These are phyloP conservation scores for Cystobasidiaceae sp. DNA, from an alignment of 1,284 basidiomycete genomes.

Conservation along the genomic window DNA sequence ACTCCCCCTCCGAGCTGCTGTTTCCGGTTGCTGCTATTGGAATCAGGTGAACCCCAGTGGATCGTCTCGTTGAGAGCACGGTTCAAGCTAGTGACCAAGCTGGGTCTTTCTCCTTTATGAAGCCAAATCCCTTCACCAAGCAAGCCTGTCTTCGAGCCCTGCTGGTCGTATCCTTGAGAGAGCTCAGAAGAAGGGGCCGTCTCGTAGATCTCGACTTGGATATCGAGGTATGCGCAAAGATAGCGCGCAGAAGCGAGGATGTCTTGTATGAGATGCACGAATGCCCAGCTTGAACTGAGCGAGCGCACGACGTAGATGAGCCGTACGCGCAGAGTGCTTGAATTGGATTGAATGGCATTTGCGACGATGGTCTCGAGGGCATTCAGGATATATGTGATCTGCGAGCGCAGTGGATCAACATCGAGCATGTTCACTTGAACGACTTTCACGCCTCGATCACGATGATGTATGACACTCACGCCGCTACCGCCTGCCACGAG, in stretches of 20 bases:
- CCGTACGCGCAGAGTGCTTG: neutral
- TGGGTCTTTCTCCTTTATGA: slow-evolving; percentile 2
- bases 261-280: neutral
- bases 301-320: slow-evolving; percentile 16
- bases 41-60: too few relatives aligned
- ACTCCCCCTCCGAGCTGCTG: neutral
- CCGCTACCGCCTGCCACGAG: slow-evolving; percentile 36
- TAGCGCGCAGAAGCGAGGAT: neutral
- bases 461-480: neutral
- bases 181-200: neutral
- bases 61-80: slow-evolving; percentile 9
- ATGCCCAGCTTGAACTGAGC: neutral
- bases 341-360: neutral
- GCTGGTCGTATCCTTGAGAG: neutral
- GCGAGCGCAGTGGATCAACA: neutral
- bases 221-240: neutral
- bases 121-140: neutral
- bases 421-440: neutral
- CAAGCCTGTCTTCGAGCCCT: neutral
- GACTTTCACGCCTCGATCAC: neutral
- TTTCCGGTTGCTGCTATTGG: too few relatives aligned
- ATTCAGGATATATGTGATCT: slow-evolving; percentile 33
- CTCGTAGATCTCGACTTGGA: slow-evolving; percentile 24
- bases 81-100: neutral
- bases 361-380: slow-evolving; percentile 32